These are phyloP conservation scores for Geranium brycei DNA, from an alignment of 345 rosid genomes.

Conservation along the genomic window DNA sequence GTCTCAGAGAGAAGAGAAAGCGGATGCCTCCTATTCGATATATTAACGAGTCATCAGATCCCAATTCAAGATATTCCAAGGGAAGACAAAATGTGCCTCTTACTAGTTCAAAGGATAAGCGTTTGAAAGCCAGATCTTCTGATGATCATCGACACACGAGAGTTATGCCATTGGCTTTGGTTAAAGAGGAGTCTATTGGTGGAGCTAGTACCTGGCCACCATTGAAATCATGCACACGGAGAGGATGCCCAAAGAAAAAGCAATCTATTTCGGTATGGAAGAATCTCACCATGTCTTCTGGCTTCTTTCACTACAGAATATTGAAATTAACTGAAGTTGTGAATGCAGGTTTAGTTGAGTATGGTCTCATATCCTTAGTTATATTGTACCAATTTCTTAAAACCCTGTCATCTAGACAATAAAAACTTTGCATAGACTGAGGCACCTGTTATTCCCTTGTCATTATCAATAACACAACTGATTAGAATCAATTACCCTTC, in stretches of 20 bases:
- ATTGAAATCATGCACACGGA: slow-evolving; percentile 23
- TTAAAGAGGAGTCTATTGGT: slow-evolving; percentile 17
- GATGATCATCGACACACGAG: slow-evolving; percentile 11
- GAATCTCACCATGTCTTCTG: not conserved
- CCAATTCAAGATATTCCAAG: slow-evolving; percentile 10
- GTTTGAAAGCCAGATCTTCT: slow-evolving; percentile 15
- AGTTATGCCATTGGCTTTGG: slow-evolving; percentile 9
- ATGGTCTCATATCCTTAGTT: not conserved
- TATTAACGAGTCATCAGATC: slow-evolving; percentile 34
- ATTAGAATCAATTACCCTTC: not conserved
- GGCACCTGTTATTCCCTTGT: not conserved
- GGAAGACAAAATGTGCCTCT: slow-evolving; percentile 11
- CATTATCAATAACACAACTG: not conserved
- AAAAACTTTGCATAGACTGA: too few relatives aligned
- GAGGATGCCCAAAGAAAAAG: slow-evolving; percentile 29
- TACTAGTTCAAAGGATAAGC: slow-evolving; percentile 15
- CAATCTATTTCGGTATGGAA: slow-evolving; percentile 25
- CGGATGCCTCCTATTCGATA: slow-evolving; percentile 38
- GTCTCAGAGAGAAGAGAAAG: slow-evolving; percentile 27
- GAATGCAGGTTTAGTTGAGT: not conserved
- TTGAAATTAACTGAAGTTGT: not conserved
- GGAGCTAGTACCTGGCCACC: slow-evolving; percentile 16
- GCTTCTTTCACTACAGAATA: not conserved
- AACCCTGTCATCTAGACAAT: not conserved
- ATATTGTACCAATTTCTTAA: not conserved